These are phyloP conservation scores for Cytospora schulzeri DNA, from an alignment of 2,329 filamentous ascomycete species.

Conservation along the genomic window DNA sequence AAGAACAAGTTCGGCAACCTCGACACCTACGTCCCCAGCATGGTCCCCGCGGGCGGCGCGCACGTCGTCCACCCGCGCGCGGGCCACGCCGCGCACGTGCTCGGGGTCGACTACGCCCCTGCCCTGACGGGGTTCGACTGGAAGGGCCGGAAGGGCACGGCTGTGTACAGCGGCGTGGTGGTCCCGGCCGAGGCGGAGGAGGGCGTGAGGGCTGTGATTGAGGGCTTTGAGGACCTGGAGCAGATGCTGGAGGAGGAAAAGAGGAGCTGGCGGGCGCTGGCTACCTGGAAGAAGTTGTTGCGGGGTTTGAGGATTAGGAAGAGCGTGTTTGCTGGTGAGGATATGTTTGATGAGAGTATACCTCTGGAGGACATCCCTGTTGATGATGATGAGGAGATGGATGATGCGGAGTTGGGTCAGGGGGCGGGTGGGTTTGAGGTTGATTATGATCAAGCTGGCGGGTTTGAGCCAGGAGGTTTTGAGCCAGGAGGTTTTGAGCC, in stretches of 20 bases:
- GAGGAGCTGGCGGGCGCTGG: constrained; percentile 62
- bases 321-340: constrained; percentile 56
- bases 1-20: constrained; percentile 95
- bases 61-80: constrained; percentile 68
- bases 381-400: constrained; percentile 47
- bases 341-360: constrained; percentile 26
- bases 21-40: constrained; percentile 87
- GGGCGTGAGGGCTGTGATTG: constrained; percentile 70
- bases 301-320: constrained; percentile 76
- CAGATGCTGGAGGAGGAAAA: constrained; percentile 65
- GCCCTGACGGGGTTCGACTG: constrained; percentile 91
- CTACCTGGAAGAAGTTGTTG: constrained; percentile 75
- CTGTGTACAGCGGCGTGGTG: constrained; percentile 76
- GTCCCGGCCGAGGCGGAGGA: constrained; percentile 72
- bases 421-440: constrained; percentile 18
- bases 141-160: constrained; percentile 81
- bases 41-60: constrained; percentile 81
- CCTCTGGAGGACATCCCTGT: constrained; percentile 31
- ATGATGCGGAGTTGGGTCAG: constrained; percentile 37
- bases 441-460: background rate
- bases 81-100: constrained; percentile 69
- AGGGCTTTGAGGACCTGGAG: constrained; percentile 67
- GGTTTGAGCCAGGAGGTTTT: constrained; percentile 26
- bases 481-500: constrained; percentile 6
- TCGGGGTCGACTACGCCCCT: constrained; percentile 84